A percentile compares a stretch with the other conserved stretches of the same genome.
phyloP scores from a whole-genome alignment of 2,329 filamentous ascomycete genomes.

The Phialophora macrospora region DNA sequence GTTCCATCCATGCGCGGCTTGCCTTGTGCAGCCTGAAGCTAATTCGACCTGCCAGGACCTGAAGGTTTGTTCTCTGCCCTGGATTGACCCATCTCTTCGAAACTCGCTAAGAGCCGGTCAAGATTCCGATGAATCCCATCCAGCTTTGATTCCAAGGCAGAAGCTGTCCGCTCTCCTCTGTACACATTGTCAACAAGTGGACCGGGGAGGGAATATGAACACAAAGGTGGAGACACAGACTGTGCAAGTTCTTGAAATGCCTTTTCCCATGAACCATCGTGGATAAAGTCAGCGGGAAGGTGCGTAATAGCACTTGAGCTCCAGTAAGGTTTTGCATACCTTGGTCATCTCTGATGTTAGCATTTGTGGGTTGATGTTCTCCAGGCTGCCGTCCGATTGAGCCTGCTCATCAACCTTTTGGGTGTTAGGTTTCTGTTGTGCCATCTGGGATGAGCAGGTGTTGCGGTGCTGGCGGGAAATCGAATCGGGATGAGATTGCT shows the following conservation, averaged over 20 bases:
- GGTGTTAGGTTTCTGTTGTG: slow-evolving; percentile 24
- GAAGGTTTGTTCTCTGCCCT: slow-evolving; percentile 32
- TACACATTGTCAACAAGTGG: slow-evolving; percentile 20
- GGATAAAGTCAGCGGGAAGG: slow-evolving; percentile 18
- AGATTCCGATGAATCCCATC: slow-evolving; percentile 61
- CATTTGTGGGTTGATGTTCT: slow-evolving; percentile 26
- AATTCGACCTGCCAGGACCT: slow-evolving; percentile 33
- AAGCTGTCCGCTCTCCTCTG: slow-evolving; percentile 61
- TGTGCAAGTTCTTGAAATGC: slow-evolving; percentile 44
- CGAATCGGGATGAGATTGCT: background rate
- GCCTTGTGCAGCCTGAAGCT: background rate
- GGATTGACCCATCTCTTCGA: slow-evolving; percentile 45
- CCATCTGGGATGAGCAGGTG: slow-evolving; percentile 17
- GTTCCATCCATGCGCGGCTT: slow-evolving; percentile 6
- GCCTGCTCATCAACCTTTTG: slow-evolving; percentile 18
- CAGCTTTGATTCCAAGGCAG: slow-evolving; percentile 61
- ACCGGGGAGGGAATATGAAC: background rate
- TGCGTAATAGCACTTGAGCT: background rate
- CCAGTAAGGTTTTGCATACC: slow-evolving; percentile 27
- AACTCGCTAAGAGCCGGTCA: slow-evolving; percentile 56
- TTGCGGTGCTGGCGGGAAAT: background rate
- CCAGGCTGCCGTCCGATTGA: slow-evolving; percentile 20
- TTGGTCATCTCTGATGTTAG: slow-evolving; percentile 38
- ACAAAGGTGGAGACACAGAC: slow-evolving; percentile 29
- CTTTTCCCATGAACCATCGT: slow-evolving; percentile 31